phyloP scores from a whole-genome alignment of 768 basidiomycete species.

The Russula olivacea region DNA sequence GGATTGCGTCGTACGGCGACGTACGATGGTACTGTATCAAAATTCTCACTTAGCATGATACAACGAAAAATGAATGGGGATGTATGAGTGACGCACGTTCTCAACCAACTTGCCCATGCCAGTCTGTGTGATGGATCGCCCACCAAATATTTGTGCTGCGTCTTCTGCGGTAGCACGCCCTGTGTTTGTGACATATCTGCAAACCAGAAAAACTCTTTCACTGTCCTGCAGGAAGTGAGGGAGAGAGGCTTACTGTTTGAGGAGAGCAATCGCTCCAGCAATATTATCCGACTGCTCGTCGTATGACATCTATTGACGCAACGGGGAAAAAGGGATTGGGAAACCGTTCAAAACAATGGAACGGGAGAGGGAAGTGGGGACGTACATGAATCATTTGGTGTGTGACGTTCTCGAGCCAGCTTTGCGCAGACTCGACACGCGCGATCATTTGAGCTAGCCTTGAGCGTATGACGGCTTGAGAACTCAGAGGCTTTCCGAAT shows the following conservation, averaged over 20 bases:
- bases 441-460: slow-evolving; percentile 90
- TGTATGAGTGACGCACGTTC: slow-evolving; percentile 43
- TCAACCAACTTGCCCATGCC: slow-evolving; percentile 86
- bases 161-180: slow-evolving; percentile 68
- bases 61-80: not conserved
- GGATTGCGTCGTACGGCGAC: slow-evolving; percentile 77
- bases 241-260: slow-evolving; percentile 65
- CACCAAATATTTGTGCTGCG: slow-evolving; percentile 83
- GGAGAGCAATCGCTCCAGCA: slow-evolving; percentile 81
- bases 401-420: slow-evolving; percentile 86
- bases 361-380: not conserved
- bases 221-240: not conserved
- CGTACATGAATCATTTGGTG: slow-evolving; percentile 87
- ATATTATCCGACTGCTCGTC: slow-evolving; percentile 76
- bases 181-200: slow-evolving; percentile 60
- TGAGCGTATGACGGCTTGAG: slow-evolving; percentile 81
- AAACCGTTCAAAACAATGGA: not conserved
- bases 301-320: slow-evolving; percentile 66
- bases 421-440: slow-evolving; percentile 77
- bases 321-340: slow-evolving; percentile 5
- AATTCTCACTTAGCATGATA: not conserved
- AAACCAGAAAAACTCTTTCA: slow-evolving; percentile 2
- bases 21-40: slow-evolving; percentile 65
- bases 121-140: slow-evolving; percentile 77
- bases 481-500: slow-evolving; percentile 79